Base-by-base conservation (phyloP, 73 alveolate genomes). In the Tetrahymena malaccensis region DNA sequence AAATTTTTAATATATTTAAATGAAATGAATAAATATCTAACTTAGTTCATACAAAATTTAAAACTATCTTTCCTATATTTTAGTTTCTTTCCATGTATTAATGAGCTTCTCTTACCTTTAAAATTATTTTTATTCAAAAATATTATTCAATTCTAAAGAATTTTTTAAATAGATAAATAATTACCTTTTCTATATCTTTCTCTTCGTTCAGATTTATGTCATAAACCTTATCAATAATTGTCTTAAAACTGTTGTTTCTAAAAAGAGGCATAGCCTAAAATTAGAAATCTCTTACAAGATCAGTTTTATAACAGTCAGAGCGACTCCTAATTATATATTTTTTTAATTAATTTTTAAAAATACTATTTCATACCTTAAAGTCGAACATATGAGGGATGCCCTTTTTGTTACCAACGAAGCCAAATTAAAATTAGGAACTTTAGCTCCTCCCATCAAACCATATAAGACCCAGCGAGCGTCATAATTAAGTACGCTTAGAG, bases 391-490 rank as follows among this genome's bases (percentile, higher is more conserved):
- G 9, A 97, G 22, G 31, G 94, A 94, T 21, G 93, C 96, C 94
- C 98, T 96, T 93, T 97, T 97, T 21, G 96, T 93, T 31, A 97
- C 35, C 19, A 97, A 85, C 4, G 94, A 93, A 12, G 94, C 96
- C 31, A 97, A 70, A 94, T 95, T 94, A 43, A 93, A 84, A 34
- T 96, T 85, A 5, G 93, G 93, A 50, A 97, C 83, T 21, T 93
- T 85, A 12, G 93, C 94, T 34, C 99, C 99, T 1, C 98, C 98
- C 94, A 97, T 55, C 16, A 95, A 22, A 11, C 99, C 99, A 94
- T 97, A 97, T 70, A 97, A 22, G 34, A 97, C 97, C 99, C 99
- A 97, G 94, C 96, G 94, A 33, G 98, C 97, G 94, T 97, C 99
- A 22, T 94, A 33, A 3, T 97, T 97, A 22, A 95, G 85, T 27